A percentile compares a stretch with the other conserved stretches of the same genome.
Conservation (phyloP, 23 red algal genomes). For the Agarophyton chilense region DNA sequence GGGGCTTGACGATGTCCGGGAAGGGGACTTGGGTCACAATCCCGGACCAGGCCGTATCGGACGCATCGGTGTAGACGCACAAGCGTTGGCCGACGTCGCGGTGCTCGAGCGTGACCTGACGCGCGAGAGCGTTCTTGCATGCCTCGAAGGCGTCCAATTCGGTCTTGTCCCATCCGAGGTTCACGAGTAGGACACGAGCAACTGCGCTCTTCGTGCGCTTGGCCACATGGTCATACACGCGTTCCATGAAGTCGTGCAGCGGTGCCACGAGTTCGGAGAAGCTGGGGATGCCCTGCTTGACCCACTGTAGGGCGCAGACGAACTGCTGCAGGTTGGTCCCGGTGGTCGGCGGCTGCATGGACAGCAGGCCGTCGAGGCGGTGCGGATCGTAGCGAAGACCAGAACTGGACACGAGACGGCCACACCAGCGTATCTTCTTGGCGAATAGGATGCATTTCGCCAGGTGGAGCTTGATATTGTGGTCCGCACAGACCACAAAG, state of each 20-base stretch:
- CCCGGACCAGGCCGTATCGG: conserved; percentile 34
- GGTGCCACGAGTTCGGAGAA: conserved; percentile 35
- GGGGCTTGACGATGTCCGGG: conserved; percentile 1
- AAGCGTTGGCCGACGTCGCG: conserved; percentile 28
- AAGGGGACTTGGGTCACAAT: conserved; percentile 47
- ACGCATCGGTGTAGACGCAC: conserved; percentile 55
- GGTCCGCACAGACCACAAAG: conserved; percentile 1
- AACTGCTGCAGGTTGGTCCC: conserved; percentile 47
- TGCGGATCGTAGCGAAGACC: conserved; percentile 23
- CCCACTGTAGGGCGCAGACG: conserved; percentile 49
- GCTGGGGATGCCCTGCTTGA: conserved; percentile 54
- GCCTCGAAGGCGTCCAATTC: conserved; percentile 32
- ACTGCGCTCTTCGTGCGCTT: conserved; percentile 58
- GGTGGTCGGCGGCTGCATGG: conserved; percentile 39
- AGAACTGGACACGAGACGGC: conserved; percentile 18
- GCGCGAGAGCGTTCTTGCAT: conserved; percentile 31
- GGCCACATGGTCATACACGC: conserved; percentile 17
- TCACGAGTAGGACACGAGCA: background rate
- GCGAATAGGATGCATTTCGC: conserved; percentile 35
- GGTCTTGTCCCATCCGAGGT: conserved; percentile 8
- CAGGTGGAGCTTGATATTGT: conserved; percentile 53
- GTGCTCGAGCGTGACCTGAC: conserved; percentile 18
- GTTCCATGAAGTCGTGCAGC: conserved; percentile 61
- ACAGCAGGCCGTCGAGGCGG: background rate
- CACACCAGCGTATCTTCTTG: conserved; percentile 29